Base-by-base conservation (phyloP, 75 land plant genomes). In the Isoetes taiwanensis region DNA sequence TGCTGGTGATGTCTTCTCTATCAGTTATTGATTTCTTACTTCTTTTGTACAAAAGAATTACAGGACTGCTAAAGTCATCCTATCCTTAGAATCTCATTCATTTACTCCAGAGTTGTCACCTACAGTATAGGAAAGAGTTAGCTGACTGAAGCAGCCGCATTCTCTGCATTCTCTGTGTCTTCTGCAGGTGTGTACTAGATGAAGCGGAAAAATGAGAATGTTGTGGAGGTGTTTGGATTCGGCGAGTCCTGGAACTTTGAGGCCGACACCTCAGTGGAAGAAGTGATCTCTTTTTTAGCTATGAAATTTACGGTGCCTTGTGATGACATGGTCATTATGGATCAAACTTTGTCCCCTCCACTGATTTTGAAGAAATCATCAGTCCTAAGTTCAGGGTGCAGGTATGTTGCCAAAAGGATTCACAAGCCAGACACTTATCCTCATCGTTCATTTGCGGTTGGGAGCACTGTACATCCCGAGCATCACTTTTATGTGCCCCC, bases 191-290 rank as follows among this genome's bases (percentile, higher is more conserved):
- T n/a, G n/a, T n/a, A n/a, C n/a, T n/a, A n/a, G n/a, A n/a, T n/a
- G n/a, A n/a, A n/a, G n/a, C n/a, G n/a, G n/a, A n/a, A n/a, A n/a
- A n/a, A n/a, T n/a, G n/a, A n/a, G n/a, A n/a, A n/a, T n/a, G n/a
- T n/a, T n/a, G 50, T 46, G 50, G 25, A 46, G 50, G 50, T 46
- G n/a, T 19, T 46, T 6, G 50, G 50, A n/a, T 46, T 46, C 50
- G 50, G 50, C 50, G 25, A 16, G 25, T n/a, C 50, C 16, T 46
- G 50, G 50, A 16, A 8, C 16, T 46, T 46, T 23, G 5, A 6
- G 16, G 16, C 16, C 50, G 50, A 23, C 16, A 46, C 25, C 50
- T 19, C 50, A 19, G 50, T 23, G 50, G 50, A 23, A 46, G 50
- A 46, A 46, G 50, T 46, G 50, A 46, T 46, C 50, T 19, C 16